These are phyloP conservation scores for Cryptosporidium meleagridis DNA, from an alignment of 169 alveolate species.

Conservation along the genomic window DNA sequence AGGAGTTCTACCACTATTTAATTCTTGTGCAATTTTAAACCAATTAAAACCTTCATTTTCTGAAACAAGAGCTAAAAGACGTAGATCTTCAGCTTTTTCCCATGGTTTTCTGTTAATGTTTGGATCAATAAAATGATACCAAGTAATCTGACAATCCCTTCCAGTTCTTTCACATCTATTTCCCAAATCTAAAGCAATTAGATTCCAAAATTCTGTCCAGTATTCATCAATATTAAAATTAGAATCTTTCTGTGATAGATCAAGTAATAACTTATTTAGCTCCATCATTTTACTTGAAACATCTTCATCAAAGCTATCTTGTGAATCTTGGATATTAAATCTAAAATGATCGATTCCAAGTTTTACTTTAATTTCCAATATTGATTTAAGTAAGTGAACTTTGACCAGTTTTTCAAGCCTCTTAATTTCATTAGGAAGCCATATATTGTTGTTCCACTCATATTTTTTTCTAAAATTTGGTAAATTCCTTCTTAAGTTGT, in stretches of 20 bases:
- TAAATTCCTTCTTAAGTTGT: conserved; percentile 26
- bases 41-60: conserved; percentile 59
- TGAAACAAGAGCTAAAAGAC: conserved; percentile 42
- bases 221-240: conserved; percentile 27
- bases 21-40: conserved; percentile 30
- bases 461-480: conserved; percentile 65
- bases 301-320: background rate
- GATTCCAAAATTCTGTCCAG: conserved; percentile 72
- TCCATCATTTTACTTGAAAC: conserved; percentile 26
- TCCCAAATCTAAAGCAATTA: conserved; percentile 59
- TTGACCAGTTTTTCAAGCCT: conserved; percentile 29
- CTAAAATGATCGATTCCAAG: conserved; percentile 10
- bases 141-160: conserved; percentile 65
- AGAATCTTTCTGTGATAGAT: background rate
- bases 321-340: conserved; percentile 8
- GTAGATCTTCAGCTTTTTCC: conserved; percentile 54
- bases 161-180: conserved; percentile 73
- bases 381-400: conserved; percentile 33
- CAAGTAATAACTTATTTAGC: conserved; percentile 4
- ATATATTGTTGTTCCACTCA: conserved; percentile 62
- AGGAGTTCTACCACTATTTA: conserved; percentile 69
- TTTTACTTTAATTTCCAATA: conserved; percentile 29
- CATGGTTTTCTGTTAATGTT: conserved; percentile 50
- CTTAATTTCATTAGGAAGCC: conserved; percentile 55
- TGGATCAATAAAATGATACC: conserved; percentile 72